A percentile compares a stretch with the other conserved stretches of the same genome.
Evolutionary conservation across 768 basidiomycete genomes (phyloP).

Genomic region (Mycena crocata): DNA sequence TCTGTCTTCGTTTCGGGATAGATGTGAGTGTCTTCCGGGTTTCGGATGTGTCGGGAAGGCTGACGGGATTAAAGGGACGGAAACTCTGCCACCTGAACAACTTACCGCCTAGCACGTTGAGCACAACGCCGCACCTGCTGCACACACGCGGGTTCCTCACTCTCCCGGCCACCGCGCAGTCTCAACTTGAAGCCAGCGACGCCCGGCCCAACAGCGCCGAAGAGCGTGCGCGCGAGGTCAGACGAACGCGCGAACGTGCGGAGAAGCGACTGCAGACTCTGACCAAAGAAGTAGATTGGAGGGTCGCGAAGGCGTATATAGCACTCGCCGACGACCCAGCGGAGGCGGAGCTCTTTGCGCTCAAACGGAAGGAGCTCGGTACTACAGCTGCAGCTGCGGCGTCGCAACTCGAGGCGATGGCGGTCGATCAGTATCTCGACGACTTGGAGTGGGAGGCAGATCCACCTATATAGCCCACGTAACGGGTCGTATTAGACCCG

Average conservation of each 20-base stretch:
- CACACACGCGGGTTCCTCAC: slow-evolving; percentile 72
- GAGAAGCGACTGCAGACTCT: slow-evolving; percentile 70
- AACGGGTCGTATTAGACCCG: too few species aligned
- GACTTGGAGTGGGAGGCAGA: slow-evolving; percentile 77
- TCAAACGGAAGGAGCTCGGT: slow-evolving; percentile 49
- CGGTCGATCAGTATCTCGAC: slow-evolving; percentile 70
- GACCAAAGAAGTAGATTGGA: slow-evolving; percentile 78
- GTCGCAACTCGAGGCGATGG: slow-evolving; percentile 56
- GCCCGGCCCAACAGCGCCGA: slow-evolving; percentile 37
- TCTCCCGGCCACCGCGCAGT: slow-evolving; percentile 60
- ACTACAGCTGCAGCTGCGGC: slow-evolving; percentile 17
- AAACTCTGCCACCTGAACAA: slow-evolving; percentile 74
- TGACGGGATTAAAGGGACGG: slow-evolving; percentile 55
- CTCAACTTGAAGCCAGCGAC: slow-evolving; percentile 34
- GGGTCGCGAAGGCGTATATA: slow-evolving; percentile 76
- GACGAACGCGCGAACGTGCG: slow-evolving; percentile 64
- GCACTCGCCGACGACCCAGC: slow-evolving; percentile 66
- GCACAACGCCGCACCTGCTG: slow-evolving; percentile 78
- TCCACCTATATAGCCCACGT: too few species aligned
- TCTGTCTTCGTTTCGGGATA: slow-evolving; percentile 68
- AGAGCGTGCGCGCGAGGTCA: slow-evolving; percentile 53
- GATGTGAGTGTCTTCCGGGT: slow-evolving; percentile 59
- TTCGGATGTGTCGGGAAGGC: not conserved
- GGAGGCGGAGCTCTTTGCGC: slow-evolving; percentile 37
- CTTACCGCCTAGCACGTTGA: slow-evolving; percentile 72